These are phyloP conservation scores for Chamaecyparis obtusa DNA, from an alignment of 75 land plant species.

Conservation along the genomic window DNA sequence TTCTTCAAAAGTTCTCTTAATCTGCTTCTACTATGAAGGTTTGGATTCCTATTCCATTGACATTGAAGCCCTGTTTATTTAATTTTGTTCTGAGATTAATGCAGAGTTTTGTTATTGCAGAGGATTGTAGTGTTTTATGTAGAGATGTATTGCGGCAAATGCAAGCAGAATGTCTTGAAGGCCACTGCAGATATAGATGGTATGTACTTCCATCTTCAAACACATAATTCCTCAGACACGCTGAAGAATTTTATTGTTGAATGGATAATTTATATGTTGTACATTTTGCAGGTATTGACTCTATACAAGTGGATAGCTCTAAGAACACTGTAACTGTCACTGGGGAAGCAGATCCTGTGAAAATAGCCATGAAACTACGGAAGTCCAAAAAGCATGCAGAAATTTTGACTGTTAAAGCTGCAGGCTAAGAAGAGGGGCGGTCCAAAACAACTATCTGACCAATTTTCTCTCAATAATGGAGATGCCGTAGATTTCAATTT, in stretches of 20 bases:
- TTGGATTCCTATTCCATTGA: neutral
- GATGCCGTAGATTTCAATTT: too few species aligned
- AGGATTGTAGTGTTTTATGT: constrained; percentile 29
- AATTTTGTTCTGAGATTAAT: neutral
- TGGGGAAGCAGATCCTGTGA: constrained; percentile 47
- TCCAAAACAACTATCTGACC: too few species aligned
- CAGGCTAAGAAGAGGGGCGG: neutral
- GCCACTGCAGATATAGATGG: constrained; percentile 31
- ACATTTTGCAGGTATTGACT: too few species aligned
- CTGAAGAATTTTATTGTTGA: too few species aligned
- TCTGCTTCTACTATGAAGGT: neutral
- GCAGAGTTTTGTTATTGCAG: constrained; percentile 5
- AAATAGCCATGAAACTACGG: constrained; percentile 22
- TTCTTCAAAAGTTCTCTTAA: neutral
- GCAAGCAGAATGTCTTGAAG: constrained; percentile 39
- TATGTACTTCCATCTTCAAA: constrained; percentile 7
- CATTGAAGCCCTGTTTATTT: too few species aligned
- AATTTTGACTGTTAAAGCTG: constrained; percentile 35
- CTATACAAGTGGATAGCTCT: constrained; percentile 30
- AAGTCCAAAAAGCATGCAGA: constrained; percentile 29
- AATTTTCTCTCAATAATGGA: too few species aligned
- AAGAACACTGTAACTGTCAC: constrained; percentile 33
- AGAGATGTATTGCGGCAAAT: constrained; percentile 35
- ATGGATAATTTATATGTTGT: too few species aligned
- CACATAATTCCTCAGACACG: too few species aligned